phyloP scores from a whole-genome alignment of 2,329 filamentous ascomycete genomes.

The Cercospora berteroae region DNA sequence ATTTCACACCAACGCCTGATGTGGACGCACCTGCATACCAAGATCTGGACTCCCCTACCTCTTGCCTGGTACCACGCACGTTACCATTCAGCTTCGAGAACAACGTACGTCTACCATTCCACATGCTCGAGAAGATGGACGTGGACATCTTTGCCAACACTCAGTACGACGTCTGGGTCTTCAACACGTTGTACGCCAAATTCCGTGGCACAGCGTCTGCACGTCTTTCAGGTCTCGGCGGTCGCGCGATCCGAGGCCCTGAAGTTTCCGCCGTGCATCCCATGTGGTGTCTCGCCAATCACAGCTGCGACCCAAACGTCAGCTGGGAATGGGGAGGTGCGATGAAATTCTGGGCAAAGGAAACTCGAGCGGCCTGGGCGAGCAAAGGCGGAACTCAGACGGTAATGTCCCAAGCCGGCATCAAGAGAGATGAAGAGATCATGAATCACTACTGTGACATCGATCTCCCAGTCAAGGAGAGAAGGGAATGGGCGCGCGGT shows the following conservation, averaged over 20 bases:
- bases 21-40: constrained; percentile 20
- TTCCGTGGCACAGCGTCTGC: constrained; percentile 91
- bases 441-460: constrained; percentile 95
- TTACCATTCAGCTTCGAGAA: constrained; percentile 75
- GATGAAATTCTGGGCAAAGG: constrained; percentile 67
- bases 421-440: constrained; percentile 79
- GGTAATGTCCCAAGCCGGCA: constrained; percentile 47
- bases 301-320: constrained; percentile 93
- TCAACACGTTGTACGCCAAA: constrained; percentile 90
- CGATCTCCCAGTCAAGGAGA: constrained; percentile 69
- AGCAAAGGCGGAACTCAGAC: constrained; percentile 33
- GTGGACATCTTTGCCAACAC: constrained; percentile 65
- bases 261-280: constrained; percentile 93
- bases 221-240: constrained; percentile 58
- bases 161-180: constrained; percentile 71
- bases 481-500: constrained; percentile 84
- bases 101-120: constrained; percentile 71
- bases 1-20: constrained; percentile 45
- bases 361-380: constrained; percentile 55
- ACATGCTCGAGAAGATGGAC: constrained; percentile 81
- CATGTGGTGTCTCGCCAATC: constrained; percentile 94
- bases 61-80: constrained; percentile 50
- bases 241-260: constrained; percentile 69
- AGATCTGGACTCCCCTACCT: constrained; percentile 15
- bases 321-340: constrained; percentile 87